Evolutionary conservation across 2,329 filamentous ascomycete genomes (phyloP).

Genomic region (Colletotrichum musae): DNA sequence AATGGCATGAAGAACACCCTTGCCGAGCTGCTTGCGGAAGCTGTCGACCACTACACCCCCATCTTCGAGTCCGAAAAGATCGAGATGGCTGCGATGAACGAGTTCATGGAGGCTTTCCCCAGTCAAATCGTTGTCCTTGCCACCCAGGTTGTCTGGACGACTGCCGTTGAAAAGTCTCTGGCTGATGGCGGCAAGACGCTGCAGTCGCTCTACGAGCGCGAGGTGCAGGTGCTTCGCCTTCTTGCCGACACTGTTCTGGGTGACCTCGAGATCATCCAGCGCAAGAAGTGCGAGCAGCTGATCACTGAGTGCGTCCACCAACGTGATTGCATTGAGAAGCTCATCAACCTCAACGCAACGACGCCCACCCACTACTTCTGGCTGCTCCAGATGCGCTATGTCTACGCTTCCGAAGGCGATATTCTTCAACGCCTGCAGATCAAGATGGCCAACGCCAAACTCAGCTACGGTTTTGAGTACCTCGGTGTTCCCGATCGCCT

Average conservation of each 20-base stretch:
- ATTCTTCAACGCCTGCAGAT: constrained; percentile 86
- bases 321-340: constrained; percentile 90
- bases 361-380: constrained; percentile 88
- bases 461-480: constrained; percentile 98
- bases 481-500: constrained; percentile 96
- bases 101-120: constrained; percentile 88
- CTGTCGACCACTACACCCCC: constrained; percentile 84
- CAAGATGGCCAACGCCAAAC: constrained; percentile 95
- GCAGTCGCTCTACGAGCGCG: constrained; percentile 80
- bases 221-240: constrained; percentile 87
- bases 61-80: constrained; percentile 82
- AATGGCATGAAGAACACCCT: constrained; percentile 94
- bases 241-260: constrained; percentile 91
- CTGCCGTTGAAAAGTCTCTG: constrained; percentile 84
- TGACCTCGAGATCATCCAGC: constrained; percentile 86
- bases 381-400: constrained; percentile 97
- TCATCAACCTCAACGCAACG: constrained; percentile 81
- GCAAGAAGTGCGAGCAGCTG: constrained; percentile 98
- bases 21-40: constrained; percentile 90
- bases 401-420: constrained; percentile 87
- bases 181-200: constrained; percentile 79
- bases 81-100: constrained; percentile 77
- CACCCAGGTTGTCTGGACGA: constrained; percentile 95
- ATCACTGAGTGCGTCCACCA: constrained; percentile 99
- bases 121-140: constrained; percentile 96